Conservation (phyloP, 495 filamentous ascomycete genomes). For the Darksidea phi region DNA sequence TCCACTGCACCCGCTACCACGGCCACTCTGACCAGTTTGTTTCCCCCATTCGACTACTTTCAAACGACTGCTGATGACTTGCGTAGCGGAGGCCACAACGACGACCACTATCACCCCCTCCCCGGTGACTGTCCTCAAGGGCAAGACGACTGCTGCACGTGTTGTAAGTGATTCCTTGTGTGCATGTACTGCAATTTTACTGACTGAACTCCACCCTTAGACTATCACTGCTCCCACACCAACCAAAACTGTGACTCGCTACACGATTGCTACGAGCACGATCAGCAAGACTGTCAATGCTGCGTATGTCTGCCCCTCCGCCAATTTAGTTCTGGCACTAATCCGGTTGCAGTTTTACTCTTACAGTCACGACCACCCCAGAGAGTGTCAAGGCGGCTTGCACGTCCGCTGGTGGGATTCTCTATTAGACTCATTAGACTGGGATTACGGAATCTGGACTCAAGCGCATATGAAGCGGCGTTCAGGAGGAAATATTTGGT, state of each 20-base stretch:
- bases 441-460: not conserved
- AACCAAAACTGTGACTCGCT: conserved; percentile 31
- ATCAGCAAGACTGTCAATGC: conserved; percentile 22
- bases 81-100: not conserved
- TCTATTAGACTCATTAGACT: conserved; percentile 6
- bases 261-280: conserved; percentile 25
- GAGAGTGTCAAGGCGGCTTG: conserved; percentile 24
- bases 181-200: too few relatives aligned
- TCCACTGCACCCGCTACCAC: conserved; percentile 33
- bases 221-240: conserved; percentile 37
- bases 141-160: conserved; percentile 20
- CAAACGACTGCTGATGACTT: not conserved
- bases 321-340: not conserved
- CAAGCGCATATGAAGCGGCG: not conserved
- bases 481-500: not conserved
- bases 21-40: conserved; percentile 32
- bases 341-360: conserved; percentile 12
- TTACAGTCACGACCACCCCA: conserved; percentile 33
- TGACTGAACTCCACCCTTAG: too few relatives aligned
- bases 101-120: conserved; percentile 27
- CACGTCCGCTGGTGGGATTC: conserved; percentile 28
- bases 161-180: conserved; percentile 7
- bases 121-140: conserved; percentile 30
- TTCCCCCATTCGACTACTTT: not conserved
- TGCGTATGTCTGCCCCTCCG: conserved; percentile 22